phyloP scores from a whole-genome alignment of 2,329 filamentous ascomycete genomes.

The Diaporthe sp. region DNA sequence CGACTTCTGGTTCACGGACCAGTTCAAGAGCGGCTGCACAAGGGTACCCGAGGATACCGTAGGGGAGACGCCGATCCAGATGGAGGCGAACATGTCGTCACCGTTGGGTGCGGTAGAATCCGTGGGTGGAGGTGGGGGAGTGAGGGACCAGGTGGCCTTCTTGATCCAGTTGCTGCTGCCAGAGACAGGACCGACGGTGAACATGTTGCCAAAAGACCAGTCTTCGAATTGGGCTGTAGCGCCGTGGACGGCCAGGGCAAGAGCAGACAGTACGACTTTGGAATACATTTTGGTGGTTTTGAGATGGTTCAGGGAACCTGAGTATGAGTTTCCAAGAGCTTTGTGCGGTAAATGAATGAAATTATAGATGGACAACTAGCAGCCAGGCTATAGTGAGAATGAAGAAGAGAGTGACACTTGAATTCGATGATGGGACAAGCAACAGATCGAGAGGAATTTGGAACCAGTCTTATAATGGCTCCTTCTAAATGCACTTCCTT shows the following conservation, averaged over 20 bases:
- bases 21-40: conserved; percentile 27
- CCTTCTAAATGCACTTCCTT: background rate
- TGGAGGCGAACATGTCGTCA: conserved; percentile 10
- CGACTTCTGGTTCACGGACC: conserved; percentile 14
- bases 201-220: background rate
- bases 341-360: background rate
- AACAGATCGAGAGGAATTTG: too few relatives aligned
- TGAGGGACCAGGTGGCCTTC: conserved; percentile 4
- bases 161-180: background rate
- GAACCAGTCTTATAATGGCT: background rate
- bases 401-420: background rate
- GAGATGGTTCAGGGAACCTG: background rate
- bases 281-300: background rate
- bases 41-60: background rate
- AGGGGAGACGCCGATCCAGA: conserved; percentile 8
- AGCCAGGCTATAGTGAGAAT: background rate
- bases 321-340: background rate
- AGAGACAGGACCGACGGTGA: background rate
- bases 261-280: background rate
- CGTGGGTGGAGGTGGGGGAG: background rate
- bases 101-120: background rate
- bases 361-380: background rate
- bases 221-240: background rate
- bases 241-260: conserved; percentile 8
- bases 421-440: background rate